These are phyloP conservation scores for Helminthosporium solani DNA, from an alignment of 2,329 filamentous ascomycete genomes.

Conservation along the genomic window DNA sequence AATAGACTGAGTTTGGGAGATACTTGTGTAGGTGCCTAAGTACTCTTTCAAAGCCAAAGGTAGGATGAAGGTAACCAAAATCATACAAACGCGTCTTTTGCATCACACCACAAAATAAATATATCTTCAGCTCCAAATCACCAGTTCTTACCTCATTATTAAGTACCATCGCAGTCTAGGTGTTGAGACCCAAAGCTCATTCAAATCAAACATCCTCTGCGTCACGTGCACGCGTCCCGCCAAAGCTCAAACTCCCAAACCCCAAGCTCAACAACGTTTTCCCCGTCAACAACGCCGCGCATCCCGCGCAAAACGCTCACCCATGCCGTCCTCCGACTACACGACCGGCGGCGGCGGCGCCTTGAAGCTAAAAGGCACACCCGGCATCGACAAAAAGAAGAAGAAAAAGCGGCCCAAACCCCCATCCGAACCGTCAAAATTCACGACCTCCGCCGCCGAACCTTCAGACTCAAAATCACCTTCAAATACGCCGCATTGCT, in stretches of 20 bases:
- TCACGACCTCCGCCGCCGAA: constrained; percentile 12
- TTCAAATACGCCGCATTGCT: constrained; percentile 28
- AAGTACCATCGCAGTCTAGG: background rate
- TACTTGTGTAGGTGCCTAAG: no score
- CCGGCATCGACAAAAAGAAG: constrained; percentile 64
- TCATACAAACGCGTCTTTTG: no score
- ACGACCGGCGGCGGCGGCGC: constrained; percentile 67
- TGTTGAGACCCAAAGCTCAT: background rate
- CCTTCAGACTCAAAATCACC: constrained; percentile 21
- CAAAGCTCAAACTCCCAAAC: background rate
- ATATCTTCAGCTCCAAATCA: no score
- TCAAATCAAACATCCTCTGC: background rate
- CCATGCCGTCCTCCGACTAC: constrained; percentile 77
- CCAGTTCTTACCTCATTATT: background rate
- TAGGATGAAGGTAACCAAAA: no score
- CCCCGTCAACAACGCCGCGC: constrained; percentile 1
- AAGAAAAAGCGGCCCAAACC: constrained; percentile 50
- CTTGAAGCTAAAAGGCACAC: constrained; percentile 80
- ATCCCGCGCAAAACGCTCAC: constrained; percentile 7
- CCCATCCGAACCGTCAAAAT: constrained; percentile 14
- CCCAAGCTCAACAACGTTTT: constrained; percentile 3
- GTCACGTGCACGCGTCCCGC: background rate
- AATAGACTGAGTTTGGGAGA: no score
- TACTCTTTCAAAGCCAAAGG: no score
- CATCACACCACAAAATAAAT: no score